These are phyloP conservation scores for Populus hybrid DNA, from an alignment of 441 rosid species.

Conservation along the genomic window DNA sequence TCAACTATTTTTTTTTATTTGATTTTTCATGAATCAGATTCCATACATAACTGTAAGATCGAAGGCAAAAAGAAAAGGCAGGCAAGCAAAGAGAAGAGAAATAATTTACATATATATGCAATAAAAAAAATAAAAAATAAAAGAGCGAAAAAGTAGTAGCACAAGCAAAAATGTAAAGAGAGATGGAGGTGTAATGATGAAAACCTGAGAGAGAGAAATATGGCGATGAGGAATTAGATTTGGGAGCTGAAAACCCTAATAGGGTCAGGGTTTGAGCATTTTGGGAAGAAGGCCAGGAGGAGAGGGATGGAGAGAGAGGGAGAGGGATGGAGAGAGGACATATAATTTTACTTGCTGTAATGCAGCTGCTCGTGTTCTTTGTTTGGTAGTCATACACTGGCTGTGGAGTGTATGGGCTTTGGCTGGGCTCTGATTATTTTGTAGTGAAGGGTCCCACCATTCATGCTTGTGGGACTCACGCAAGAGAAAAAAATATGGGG, in stretches of 20 bases:
- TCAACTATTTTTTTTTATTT: too few species aligned
- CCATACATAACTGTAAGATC: neutral
- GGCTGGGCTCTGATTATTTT: slow-evolving; percentile 48
- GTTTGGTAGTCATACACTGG: neutral
- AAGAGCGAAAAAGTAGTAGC: neutral
- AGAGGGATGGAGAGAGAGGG: neutral
- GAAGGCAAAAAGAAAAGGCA: neutral
- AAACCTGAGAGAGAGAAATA: neutral
- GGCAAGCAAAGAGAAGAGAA: neutral
- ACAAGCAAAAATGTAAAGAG: neutral
- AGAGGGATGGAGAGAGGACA: neutral
- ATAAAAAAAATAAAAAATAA: neutral
- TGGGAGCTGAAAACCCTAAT: slow-evolving; percentile 25
- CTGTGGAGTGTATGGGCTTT: neutral
- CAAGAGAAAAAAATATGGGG: neutral
- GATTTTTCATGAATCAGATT: neutral
- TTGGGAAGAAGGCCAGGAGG: slow-evolving; percentile 11
- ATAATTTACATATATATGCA: neutral
- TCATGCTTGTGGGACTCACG: slow-evolving; percentile 30
- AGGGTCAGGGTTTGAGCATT: neutral
- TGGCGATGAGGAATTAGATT: neutral
- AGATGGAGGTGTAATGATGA: neutral
- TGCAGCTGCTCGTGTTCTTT: neutral
- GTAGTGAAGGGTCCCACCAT: slow-evolving; percentile 34
- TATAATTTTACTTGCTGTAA: neutral